Evolutionary conservation across 2,329 filamentous ascomycete genomes (phyloP).

Genomic region (Incumbomyces lentus): DNA sequence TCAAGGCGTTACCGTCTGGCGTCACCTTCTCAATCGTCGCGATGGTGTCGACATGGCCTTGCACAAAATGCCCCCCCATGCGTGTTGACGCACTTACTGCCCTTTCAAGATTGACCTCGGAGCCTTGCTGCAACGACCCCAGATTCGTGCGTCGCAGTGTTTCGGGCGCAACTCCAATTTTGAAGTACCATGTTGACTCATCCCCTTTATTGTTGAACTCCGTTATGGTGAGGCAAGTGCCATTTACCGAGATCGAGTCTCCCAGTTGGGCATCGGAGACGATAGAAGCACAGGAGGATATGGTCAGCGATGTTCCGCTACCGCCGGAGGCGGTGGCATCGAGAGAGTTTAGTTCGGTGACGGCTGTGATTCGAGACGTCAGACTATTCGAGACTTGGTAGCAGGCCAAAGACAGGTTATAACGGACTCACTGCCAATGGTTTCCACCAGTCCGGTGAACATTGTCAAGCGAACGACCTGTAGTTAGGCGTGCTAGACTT

Average conservation of each 20-base stretch:
- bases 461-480: conserved; percentile 38
- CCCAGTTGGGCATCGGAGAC: conserved; percentile 75
- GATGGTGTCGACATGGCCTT: conserved; percentile 90
- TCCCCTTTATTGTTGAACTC: conserved; percentile 41
- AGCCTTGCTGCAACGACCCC: conserved; percentile 56
- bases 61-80: conserved; percentile 97
- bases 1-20: conserved; percentile 81
- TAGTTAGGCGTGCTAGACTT: too few species aligned
- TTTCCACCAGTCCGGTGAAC: conserved; percentile 94
- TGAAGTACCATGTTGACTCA: conserved; percentile 49
- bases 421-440: conserved; percentile 66
- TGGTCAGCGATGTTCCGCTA: conserved; percentile 82
- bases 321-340: conserved; percentile 60
- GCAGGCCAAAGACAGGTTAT: neutral
- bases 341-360: conserved; percentile 69
- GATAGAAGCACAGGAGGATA: conserved; percentile 64
- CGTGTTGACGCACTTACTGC: conserved; percentile 83
- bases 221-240: conserved; percentile 91
- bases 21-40: conserved; percentile 63
- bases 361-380: conserved; percentile 46
- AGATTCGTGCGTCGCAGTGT: conserved; percentile 93
- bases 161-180: conserved; percentile 88
- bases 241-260: conserved; percentile 92
- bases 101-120: conserved; percentile 81
- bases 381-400: conserved; percentile 20